Base-by-base conservation (phyloP, 495 filamentous ascomycete genomes). In the Daldinia loculata region DNA sequence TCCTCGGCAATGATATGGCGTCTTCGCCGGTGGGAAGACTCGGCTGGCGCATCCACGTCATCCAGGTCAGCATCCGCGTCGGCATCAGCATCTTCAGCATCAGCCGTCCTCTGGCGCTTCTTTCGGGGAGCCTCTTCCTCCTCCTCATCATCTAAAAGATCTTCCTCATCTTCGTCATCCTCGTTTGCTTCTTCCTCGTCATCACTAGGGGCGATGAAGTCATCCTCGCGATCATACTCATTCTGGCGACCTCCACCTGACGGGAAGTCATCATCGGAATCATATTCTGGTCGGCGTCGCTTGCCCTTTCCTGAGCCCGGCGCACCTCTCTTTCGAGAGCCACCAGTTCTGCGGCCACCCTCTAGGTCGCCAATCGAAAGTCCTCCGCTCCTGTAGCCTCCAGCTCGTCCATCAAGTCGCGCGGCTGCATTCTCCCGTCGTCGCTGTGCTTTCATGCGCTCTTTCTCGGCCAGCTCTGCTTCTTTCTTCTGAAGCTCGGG, bases 151-250 rank as follows among this genome's bases (percentile, higher is more conserved):
- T 81, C 57, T 22, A 84, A 41, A 22, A 81, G 77, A 26, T 86
- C 83, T 48, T 88, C 86, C 1, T 89, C 86, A 6, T 88, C 89
- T 5, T 90, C 89, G 27, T 84, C 89, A 11, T 84, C 86, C 14
- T 76, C 88, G 17, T 76, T 84, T 32, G 85, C 82, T 68, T 88
- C 89, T 8, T 88, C 80, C 39, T 92, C 91, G 66, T 92, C 91
- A 70, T 92, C 91, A 71, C 90, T 93, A 38, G 85, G 86, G 9
- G 91, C 91, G 61, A 94, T 80, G 78, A 94, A 94, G 6, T 89
- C 91, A 70, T 94, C 91, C 26, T 92, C 90, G 74, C 90, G 87
- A 67, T 93, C 91, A 73, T 94, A 98, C 76, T 95, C 92, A 74
- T 98, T 93, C 69, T 92, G 87, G 22, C 86, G 84, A 17, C 85